phyloP scores from a whole-genome alignment of 2,329 filamentous ascomycete genomes.

The Ceratocystis destructans region DNA sequence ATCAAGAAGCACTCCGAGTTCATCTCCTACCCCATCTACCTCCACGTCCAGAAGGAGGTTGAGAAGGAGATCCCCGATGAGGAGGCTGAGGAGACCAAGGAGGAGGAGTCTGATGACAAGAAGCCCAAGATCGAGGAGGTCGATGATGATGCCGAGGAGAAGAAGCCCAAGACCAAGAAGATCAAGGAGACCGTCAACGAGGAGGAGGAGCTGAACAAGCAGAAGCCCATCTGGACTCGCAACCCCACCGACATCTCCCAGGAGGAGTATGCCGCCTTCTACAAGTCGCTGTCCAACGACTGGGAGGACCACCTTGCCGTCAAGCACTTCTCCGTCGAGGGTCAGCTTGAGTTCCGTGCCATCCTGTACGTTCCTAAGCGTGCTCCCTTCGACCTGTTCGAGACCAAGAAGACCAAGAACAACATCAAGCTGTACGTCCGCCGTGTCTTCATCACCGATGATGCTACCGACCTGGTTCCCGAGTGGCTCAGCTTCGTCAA shows the following conservation, averaged over 20 bases:
- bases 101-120: slow-evolving; percentile 61
- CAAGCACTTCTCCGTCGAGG: slow-evolving; percentile 99
- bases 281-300: slow-evolving; percentile 99
- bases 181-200: slow-evolving; percentile 97
- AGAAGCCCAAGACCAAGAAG: slow-evolving; percentile 98
- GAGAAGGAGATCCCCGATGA: slow-evolving; percentile 98
- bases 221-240: slow-evolving; percentile 99
- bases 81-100: slow-evolving; percentile 55
- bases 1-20: slow-evolving; percentile 99
- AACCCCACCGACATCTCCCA: slow-evolving; percentile 89
- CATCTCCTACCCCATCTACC: slow-evolving; percentile 99
- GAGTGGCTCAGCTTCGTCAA: slow-evolving; percentile 99
- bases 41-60: slow-evolving; percentile 97
- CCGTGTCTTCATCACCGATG: slow-evolving; percentile 99
- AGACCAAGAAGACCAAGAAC: slow-evolving; percentile 99
- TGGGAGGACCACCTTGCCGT: slow-evolving; percentile 99
- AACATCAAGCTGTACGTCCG: slow-evolving; percentile 99
- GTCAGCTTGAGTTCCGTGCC: slow-evolving; percentile 99
- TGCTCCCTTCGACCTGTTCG: slow-evolving; percentile 97
- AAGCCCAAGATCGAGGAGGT: slow-evolving; percentile 96
- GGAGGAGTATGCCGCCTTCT: slow-evolving; percentile 98
- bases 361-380: slow-evolving; percentile 99
- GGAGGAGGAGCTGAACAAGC: slow-evolving; percentile 99
- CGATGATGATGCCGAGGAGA: slow-evolving; percentile 75
- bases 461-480: slow-evolving; percentile 96